Evolutionary conservation across 164 flowering plant species (phyloP).

Genomic region (Brasenia schreberi): DNA sequence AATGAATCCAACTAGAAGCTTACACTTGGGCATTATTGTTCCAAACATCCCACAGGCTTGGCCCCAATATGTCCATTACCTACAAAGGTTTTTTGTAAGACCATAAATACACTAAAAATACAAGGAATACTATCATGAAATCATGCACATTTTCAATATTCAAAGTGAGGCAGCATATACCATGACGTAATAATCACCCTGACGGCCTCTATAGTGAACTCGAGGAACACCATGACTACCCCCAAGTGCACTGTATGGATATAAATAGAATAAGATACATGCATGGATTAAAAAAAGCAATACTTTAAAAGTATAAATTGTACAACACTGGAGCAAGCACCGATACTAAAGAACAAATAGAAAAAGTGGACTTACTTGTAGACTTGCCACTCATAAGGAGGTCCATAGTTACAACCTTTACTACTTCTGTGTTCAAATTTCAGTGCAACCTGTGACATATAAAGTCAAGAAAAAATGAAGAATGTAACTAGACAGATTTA

Average conservation of each 20-base stretch:
- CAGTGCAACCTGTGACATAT: conserved; percentile 50
- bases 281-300: neutral
- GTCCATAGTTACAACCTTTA: conserved; percentile 84
- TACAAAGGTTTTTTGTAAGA: conserved; percentile 10
- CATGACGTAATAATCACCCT: conserved; percentile 79
- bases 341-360: neutral
- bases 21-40: conserved; percentile 63
- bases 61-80: conserved; percentile 99
- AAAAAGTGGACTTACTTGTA: conserved; percentile 38
- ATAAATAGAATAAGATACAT: conserved; percentile 1
- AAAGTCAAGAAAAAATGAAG: neutral
- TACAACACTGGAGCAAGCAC: neutral
- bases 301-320: neutral
- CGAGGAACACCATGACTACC: conserved; percentile 88
- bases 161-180: conserved; percentile 12
- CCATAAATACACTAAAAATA: neutral
- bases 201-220: conserved; percentile 75
- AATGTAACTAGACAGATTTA: too few species aligned
- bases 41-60: conserved; percentile 98
- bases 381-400: conserved; percentile 89
- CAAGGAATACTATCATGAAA: neutral
- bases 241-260: conserved; percentile 47
- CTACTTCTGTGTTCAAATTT: conserved; percentile 82
- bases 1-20: conserved; percentile 6
- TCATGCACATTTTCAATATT: neutral